Evolutionary conservation across 2,329 filamentous ascomycete genomes (phyloP), one percentile per base, ranked within the genome.

Genomic region (Pseudogymnoascus sp.): DNA sequence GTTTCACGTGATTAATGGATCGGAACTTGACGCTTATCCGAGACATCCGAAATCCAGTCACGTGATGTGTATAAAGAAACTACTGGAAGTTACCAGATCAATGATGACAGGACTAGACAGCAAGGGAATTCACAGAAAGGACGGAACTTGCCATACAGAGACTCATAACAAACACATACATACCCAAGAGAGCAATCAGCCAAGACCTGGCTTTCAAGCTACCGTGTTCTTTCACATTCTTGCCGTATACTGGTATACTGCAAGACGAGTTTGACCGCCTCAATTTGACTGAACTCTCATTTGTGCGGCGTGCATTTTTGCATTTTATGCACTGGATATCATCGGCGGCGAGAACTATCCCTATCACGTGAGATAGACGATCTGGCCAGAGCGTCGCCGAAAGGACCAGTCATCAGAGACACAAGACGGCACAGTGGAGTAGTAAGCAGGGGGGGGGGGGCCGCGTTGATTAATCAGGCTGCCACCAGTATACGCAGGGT

Each of bases 11-110:
- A 29, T 54, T 6, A 54, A 4, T 3, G 45, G 7, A 16, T 54
- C 45, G 45, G 45, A 54, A 31, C 45, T 54, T 29, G 45, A 54
- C 45, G 45, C 45, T 54, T 54, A 16, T 54, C 45, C 47, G 47
- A 31, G 47, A 54, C 47, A 7, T 54, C 47, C 47, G 47, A 54
- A n/a, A 31, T 16, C 1, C 4, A 5, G 2, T 12, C 47, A 54
- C 47, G 47, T 54, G 47, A 54, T 16, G 16, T 31, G n/a, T 4
- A 54, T 54, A 8, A n/a, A 54, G 47, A 54, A 54, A 54, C 47
- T 54, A 54, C 45, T 54, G 45, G 45, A 54, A 54, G 45, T 31
- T 10, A 54, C 14, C 45, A 29, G 45, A 54, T 54, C 45, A 3
- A 54, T 54, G 23, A 54, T 54, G 45, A 31, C 7, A 54, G 8